A percentile compares a stretch with the other conserved stretches of the same genome.
These are phyloP conservation scores for Pyricularia grisea DNA, from an alignment of 2,329 filamentous ascomycete genomes.

Conservation along the genomic window DNA sequence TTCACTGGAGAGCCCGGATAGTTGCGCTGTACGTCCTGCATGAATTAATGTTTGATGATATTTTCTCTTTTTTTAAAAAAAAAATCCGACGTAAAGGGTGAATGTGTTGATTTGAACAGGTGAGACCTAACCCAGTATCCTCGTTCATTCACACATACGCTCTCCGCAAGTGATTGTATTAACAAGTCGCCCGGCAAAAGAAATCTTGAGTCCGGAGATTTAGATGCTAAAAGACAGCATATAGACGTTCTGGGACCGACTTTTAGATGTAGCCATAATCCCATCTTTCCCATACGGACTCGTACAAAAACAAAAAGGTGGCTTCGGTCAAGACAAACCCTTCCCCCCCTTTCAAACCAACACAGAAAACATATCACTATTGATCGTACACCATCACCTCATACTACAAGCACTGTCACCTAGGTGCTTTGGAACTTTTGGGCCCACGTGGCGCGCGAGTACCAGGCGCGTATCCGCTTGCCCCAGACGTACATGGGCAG, in stretches of 20 bases:
- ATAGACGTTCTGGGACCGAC: background rate
- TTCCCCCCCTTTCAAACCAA: background rate
- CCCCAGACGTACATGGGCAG: conserved; percentile 47
- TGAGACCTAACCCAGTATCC: no score
- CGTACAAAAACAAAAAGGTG: background rate
- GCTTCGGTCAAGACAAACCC: background rate
- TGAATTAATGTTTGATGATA: background rate
- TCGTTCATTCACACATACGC: background rate
- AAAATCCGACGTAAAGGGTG: background rate
- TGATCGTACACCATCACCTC: background rate
- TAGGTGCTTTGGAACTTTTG: conserved; percentile 7
- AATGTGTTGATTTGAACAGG: background rate
- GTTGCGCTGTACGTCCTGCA: background rate
- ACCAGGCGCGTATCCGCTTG: conserved; percentile 44
- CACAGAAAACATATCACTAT: background rate
- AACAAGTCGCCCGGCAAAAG: background rate
- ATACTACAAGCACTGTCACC: background rate
- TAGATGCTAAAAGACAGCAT: background rate
- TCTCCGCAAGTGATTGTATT: background rate
- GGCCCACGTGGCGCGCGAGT: conserved; percentile 37
- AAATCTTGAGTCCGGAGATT: background rate
- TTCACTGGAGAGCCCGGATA: background rate
- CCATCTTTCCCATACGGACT: background rate
- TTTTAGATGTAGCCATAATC: background rate
- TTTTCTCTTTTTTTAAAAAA: background rate